Evolutionary conservation across 2,329 filamentous ascomycete species (phyloP).

Genomic region (Colletotrichum acutatum): DNA sequence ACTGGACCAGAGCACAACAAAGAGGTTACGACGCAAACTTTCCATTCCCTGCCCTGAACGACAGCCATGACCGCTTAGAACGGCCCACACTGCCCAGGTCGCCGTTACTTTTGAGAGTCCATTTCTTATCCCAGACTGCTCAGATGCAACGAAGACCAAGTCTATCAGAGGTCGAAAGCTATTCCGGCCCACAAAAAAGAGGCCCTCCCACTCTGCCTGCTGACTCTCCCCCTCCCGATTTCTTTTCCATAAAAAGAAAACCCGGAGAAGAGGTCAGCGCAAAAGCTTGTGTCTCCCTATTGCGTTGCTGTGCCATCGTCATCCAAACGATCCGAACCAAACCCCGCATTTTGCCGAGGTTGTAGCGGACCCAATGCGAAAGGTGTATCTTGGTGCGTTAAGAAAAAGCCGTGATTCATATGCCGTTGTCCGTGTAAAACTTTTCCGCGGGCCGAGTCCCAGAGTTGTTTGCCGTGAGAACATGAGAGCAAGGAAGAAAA

Average conservation of each 20-base stretch:
- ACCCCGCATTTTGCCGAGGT: slow-evolving; percentile 26
- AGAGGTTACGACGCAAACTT: slow-evolving; percentile 34
- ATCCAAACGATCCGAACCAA: slow-evolving; percentile 34
- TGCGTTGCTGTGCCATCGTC: slow-evolving; percentile 31
- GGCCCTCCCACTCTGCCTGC: slow-evolving; percentile 18
- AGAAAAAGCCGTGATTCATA: slow-evolving; percentile 37
- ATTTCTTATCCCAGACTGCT: background rate
- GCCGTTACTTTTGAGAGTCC: slow-evolving; percentile 3
- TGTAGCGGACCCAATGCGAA: slow-evolving; percentile 33
- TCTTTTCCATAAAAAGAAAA: background rate
- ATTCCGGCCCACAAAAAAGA: slow-evolving; percentile 23
- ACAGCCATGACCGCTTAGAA: slow-evolving; percentile 24
- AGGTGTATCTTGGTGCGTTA: slow-evolving; percentile 37
- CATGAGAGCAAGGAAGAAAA: slow-evolving; percentile 31
- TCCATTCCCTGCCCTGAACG: slow-evolving; percentile 36
- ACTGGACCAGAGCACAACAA: background rate
- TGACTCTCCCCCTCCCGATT: background rate
- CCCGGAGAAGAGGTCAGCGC: slow-evolving; percentile 23
- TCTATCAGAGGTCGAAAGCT: slow-evolving; percentile 34
- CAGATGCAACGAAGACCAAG: slow-evolving; percentile 13
- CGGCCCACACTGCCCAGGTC: slow-evolving; percentile 26
- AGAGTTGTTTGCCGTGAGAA: slow-evolving; percentile 33
- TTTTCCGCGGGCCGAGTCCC: slow-evolving; percentile 36
- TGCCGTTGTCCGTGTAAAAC: slow-evolving; percentile 37
- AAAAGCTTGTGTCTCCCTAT: slow-evolving; percentile 21